Percentiles rank a stretch among this genome's conserved stretches.
phyloP scores from a whole-genome alignment of 495 filamentous ascomycete genomes.

The Amphirosellinia nigrospora region DNA sequence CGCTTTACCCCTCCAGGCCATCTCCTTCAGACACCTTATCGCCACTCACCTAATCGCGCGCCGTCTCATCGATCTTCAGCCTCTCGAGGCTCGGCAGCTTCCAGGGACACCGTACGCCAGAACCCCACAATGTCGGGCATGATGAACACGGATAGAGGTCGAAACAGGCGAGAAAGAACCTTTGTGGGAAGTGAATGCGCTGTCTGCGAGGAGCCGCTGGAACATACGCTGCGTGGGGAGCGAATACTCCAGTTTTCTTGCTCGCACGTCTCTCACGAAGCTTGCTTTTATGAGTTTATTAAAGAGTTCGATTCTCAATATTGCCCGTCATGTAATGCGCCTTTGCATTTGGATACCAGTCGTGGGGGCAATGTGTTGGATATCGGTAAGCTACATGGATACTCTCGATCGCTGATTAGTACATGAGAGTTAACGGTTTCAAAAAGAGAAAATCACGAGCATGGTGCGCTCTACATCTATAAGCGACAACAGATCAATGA shows the following conservation, averaged over 20 bases:
- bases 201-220: conserved; percentile 95
- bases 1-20: conserved; percentile 37
- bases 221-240: conserved; percentile 95
- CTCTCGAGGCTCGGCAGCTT: conserved; percentile 48
- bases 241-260: conserved; percentile 96
- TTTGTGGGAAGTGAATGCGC: conserved; percentile 95
- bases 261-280: conserved; percentile 94
- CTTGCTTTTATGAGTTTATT: conserved; percentile 99
- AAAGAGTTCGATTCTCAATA: conserved; percentile 93
- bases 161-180: conserved; percentile 87
- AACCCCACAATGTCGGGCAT: conserved; percentile 49
- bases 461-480: conserved; percentile 86
- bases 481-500: conserved; percentile 63
- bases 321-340: conserved; percentile 93
- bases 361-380: conserved; percentile 94
- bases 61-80: conserved; percentile 52
- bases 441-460: conserved; percentile 88
- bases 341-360: conserved; percentile 91
- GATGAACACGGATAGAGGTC: conserved; percentile 79
- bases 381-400: conserved; percentile 68
- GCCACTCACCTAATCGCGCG: conserved; percentile 40
- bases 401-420: conserved; percentile 25
- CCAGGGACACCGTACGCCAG: conserved; percentile 46
- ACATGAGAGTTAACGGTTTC: conserved; percentile 30
- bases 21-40: conserved; percentile 45